Evolutionary conservation across 257 asterid species (phyloP), one percentile per base, ranked within the genome.

Genomic region (Apocynum venetum): DNA sequence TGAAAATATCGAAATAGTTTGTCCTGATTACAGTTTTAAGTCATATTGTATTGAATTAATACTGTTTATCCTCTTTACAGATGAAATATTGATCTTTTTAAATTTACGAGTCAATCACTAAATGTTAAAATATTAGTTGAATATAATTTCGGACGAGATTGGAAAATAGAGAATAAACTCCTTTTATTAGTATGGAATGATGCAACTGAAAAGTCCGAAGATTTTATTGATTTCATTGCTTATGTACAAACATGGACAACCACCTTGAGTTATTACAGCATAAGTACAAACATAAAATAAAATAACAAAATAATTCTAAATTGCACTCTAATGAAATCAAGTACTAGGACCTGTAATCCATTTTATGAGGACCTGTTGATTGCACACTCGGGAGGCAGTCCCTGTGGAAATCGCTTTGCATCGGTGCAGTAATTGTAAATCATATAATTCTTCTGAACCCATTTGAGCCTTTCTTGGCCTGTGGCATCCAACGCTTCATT

Each of bases 361-460:
- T 17, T 44, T 12, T 31, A 25, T 3, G 35, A 13, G 25, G 48
- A 38, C 11, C 4, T 20, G 74, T 71, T 71, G 19, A 71, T 14
- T 13, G 55, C 60, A 55, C 76, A 72, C 47, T 72, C 76, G 7
- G 76, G 64, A 72, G 76, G 63, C 2, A 35, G 0, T 10, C 75
- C 76, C 46, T 51, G 64, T 25, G 76, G 64, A 36, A 72, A 72
- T 48, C 76, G 41, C 25, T 72, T 72, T 2, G 0, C 0, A 6
- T 72, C 76, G 12, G 64, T 51, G 44, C 76, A 72, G n/a, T 72
- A 72, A 31, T 72, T 55, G 25, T 72, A 72, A 4, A 72, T 51
- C 76, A 49, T 72, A 14, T 72, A 72, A 35, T 72, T 72, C 48
- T 72, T 72, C 59, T 72, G 60, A 43, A 51, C 76, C 76, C 76